Evolutionary conservation across 805 yeast species (phyloP), one percentile per base, ranked within the genome.

Genomic region (Nakazawaea populi): DNA sequence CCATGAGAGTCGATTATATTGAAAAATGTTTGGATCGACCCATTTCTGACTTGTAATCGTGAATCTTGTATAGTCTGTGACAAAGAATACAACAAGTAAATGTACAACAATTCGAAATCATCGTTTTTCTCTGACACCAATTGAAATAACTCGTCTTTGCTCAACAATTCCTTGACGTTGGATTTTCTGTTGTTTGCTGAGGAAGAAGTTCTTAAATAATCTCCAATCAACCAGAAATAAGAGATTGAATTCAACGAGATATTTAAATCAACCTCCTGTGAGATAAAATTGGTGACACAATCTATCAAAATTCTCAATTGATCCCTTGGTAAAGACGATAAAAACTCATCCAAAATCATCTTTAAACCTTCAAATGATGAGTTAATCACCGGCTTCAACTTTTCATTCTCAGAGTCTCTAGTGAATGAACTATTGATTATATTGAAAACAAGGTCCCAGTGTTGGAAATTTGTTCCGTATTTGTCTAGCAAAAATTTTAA

Each of bases 181-280:
- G 24, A 18, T 18, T 18, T 18, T 18, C 24, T 18, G 24, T 18
- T 18, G 24, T 18, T 18, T 18, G 24, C 24, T 18, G 34, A 14
- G 42, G 38, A 34, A 32, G 42, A 1, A 46, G 51, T 43, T 51
- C 46, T 74, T 41, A 84, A 66, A 52, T 83, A 82, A 59, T 94
- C 98, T 58, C 97, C 87, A 4, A 94, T 80, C 12, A 87, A 65
- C 98, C 98, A 92, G 60, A 90, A 91, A 57, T 90, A 87, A 57
- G 96, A 88, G 7, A 90, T 87, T 0, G 97, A 84, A 46, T 96
- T 88, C 62, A 92, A 90, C 0, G 97, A 88, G 24, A 89, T 87
- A 63, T 92, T 92, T 56, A 92, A 65, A 56, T 92, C 96, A 55
- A 71, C 73, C 1, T 65, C 68, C 60, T 94, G 98, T 1, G 75